Evolutionary conservation across 2,329 filamentous ascomycete genomes (phyloP), one percentile per base, ranked within the genome.

Genomic region (Aureobasidium melanogenum): DNA sequence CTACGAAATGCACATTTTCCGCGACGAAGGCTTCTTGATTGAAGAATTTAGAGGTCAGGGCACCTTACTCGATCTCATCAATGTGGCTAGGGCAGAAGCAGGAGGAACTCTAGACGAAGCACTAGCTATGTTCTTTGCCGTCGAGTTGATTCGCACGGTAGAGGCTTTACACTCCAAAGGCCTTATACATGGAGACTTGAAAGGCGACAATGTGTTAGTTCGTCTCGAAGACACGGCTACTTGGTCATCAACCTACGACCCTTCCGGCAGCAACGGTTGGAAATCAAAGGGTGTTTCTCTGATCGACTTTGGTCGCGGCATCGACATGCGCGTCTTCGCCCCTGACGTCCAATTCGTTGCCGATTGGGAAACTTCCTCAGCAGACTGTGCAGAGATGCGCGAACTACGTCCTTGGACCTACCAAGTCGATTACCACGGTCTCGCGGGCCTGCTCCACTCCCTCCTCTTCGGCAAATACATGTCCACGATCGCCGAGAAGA

Each of bases 391-490:
- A 19, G 94, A 99, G 79, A 96, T 97, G 84, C 88, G 92, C 50
- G 93, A 99, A 76, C 84, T 91, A 61, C 83, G 93, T 0, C 91
- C 92, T 0, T 99, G 94, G 94, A 97, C 93, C 1, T 97, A 91
- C 79, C 94, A 99, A 73, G 90, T 97, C 66, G 94, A 99, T 77
- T 95, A 97, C 69, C 90, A 96, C 73, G 94, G 94, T 14, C 81
- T 97, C 0, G 94, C 94, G 0, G 91, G 91, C 5, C 89, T 90
- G 26, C 80, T 97, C 5, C 91, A 99, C 75, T 88, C 85, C 46
- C 82, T 99, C 67, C 82, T 99, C 3, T 99, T 97, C 71, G 93
- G 94, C 10, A 91, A 89, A 70, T 97, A 97, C 75, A 94, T 99
- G 68, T 90, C 96, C 71, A 95, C 91, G 0, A 72, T 81, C 1